Base-by-base conservation (phyloP, 2,329 filamentous ascomycete species). In the Atkinsonella hypoxylon region DNA sequence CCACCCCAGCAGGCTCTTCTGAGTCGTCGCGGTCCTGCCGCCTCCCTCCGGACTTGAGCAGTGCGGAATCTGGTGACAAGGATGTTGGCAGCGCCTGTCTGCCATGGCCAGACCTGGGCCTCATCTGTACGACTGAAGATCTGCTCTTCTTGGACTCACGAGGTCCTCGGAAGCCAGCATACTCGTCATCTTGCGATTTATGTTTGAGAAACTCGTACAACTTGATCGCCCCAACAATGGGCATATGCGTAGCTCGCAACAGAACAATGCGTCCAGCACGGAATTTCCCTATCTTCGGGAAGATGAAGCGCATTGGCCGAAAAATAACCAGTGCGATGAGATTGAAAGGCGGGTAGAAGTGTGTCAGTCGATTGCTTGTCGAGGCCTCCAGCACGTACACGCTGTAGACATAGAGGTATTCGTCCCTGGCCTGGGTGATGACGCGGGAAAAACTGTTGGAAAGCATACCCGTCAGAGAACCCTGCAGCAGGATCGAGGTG, bases 401-500 rank as follows among this genome's bases (percentile, higher is more conserved):
- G 57, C 75, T 79, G 65, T 82, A 90, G 59, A 89, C 81, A 61
- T 87, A 89, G 34, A 90, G 74, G 60, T 90, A 90, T 64, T 91
- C 87, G 61, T 89, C 86, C 52, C 74, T 74, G 39, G 81, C 79
- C 57, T 82, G 78, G 47, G 73, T 73, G 58, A 82, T 82, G 58
- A 83, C 75, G 49, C 78, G 75, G 15, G 75, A 78, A 66, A 89
- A 83, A 62, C 81, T 87, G 69, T 88, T 89, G 60, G 82, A 86
- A 52, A 90, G 73, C 70, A 89, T 82, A 73, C 83, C 84, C 38
- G 87, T 89, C 56, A 90, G 70, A 18, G 83, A 87, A 47, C 87
- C 87, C 67, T 88, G 85, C 32, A 93, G 75, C 8, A 93, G 72
- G 58, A 91, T 87, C 52, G 86, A 86, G 42, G 85, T 88, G 60